phyloP scores from a whole-genome alignment of 768 basidiomycete genomes.

The Trametes cinnabarina region DNA sequence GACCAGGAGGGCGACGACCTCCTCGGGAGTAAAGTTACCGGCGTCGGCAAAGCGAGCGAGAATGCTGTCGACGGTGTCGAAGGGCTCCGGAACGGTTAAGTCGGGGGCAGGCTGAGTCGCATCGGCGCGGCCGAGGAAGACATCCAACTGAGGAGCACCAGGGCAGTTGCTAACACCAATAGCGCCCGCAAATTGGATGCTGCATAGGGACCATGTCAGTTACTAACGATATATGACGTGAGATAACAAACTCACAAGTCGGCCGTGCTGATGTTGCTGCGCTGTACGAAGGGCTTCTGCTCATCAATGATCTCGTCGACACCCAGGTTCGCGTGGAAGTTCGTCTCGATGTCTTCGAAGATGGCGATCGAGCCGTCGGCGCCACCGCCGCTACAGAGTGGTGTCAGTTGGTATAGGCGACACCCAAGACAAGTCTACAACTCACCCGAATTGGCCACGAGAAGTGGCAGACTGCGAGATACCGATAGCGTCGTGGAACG shows the following conservation, averaged over 20 bases:
- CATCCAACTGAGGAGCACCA: slow-evolving; percentile 38
- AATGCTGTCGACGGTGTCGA: slow-evolving; percentile 27
- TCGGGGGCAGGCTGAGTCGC: slow-evolving; percentile 24
- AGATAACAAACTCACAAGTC: slow-evolving; percentile 24
- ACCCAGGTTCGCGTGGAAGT: slow-evolving; percentile 40
- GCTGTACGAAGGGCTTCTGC: slow-evolving; percentile 22
- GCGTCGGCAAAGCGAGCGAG: slow-evolving; percentile 26
- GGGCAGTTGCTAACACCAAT: slow-evolving; percentile 25
- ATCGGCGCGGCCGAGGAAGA: slow-evolving; percentile 33
- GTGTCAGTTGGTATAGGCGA: background rate
- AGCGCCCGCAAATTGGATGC: slow-evolving; percentile 26
- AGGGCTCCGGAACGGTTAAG: slow-evolving; percentile 26
- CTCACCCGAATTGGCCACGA: slow-evolving; percentile 15
- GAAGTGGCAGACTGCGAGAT: slow-evolving; percentile 19
- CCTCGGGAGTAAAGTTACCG: slow-evolving; percentile 23
- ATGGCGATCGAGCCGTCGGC: slow-evolving; percentile 48
- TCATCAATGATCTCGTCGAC: slow-evolving; percentile 27
- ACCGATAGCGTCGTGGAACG: slow-evolving; percentile 29
- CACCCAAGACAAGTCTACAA: background rate
- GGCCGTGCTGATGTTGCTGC: slow-evolving; percentile 22
- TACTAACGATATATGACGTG: too few relatives aligned
- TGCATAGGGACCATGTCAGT: too few relatives aligned
- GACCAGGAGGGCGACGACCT: slow-evolving; percentile 25
- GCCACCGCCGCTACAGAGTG: slow-evolving; percentile 25
- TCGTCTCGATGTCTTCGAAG: slow-evolving; percentile 42